Percentiles rank a stretch among this genome's conserved stretches.
These are phyloP conservation scores for Penicillium manginii DNA, from an alignment of 495 filamentous ascomycete species.

Conservation along the genomic window DNA sequence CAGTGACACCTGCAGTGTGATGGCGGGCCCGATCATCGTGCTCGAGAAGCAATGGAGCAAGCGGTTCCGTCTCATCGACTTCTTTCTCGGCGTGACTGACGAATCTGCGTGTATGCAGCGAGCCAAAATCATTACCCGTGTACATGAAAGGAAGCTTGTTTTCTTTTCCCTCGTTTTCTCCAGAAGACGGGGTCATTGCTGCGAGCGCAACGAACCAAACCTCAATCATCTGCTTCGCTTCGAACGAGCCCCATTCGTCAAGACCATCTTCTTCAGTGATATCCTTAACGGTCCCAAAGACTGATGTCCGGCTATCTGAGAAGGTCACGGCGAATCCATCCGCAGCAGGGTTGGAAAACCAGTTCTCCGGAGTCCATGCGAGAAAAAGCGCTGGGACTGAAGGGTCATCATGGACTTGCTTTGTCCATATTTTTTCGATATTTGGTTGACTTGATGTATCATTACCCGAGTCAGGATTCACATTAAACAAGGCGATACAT, in stretches of 20 bases:
- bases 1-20: conserved; percentile 85
- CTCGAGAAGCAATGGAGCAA: conserved; percentile 27
- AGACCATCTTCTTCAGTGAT: conserved; percentile 20
- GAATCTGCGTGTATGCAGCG: conserved; percentile 39
- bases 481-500: conserved; percentile 64
- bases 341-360: conserved; percentile 33
- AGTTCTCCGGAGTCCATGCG: conserved; percentile 65
- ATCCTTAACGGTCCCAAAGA: conserved; percentile 43
- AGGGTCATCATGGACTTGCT: conserved; percentile 47
- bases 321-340: conserved; percentile 68
- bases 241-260: conserved; percentile 32
- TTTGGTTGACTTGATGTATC: conserved; percentile 12
- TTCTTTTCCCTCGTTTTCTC: not conserved
- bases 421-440: conserved; percentile 41
- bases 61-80: conserved; percentile 21
- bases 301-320: conserved; percentile 62
- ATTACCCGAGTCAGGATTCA: conserved; percentile 13
- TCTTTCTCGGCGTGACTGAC: conserved; percentile 17
- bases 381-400: conserved; percentile 70
- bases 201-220: conserved; percentile 51
- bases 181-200: conserved; percentile 10
- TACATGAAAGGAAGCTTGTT: conserved; percentile 38
- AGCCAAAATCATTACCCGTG: conserved; percentile 41
- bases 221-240: conserved; percentile 45
- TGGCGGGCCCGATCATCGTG: conserved; percentile 45